Percentiles rank a stretch among this genome's conserved stretches.
Evolutionary conservation across 2,329 filamentous ascomycete species (phyloP).

Genomic region (Phaeosphaeria sp.): DNA sequence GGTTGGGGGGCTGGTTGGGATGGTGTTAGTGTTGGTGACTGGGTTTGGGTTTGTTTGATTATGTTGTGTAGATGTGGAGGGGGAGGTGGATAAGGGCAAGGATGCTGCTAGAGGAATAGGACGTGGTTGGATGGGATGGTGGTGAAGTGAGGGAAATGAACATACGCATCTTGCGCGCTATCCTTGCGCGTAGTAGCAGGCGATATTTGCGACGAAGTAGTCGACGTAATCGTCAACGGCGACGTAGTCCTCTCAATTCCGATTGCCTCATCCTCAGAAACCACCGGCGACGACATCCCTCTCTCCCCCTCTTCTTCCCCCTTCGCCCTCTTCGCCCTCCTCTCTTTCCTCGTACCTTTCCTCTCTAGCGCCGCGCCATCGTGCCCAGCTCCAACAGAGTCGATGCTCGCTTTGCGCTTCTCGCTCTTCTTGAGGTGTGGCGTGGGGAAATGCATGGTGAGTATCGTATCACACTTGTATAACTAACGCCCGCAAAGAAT

Average conservation of each 20-base stretch:
- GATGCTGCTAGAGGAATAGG: too few species aligned
- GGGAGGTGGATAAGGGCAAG: too few species aligned
- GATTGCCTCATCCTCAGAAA: not conserved
- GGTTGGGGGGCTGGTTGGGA: not conserved
- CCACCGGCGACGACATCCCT: not conserved
- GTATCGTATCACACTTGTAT: not conserved
- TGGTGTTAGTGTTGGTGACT: not conserved
- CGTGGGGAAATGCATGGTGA: conserved; percentile 1
- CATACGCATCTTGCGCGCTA: not conserved
- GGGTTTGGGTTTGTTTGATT: too few species aligned
- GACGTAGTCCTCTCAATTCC: not conserved
- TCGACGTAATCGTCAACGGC: not conserved
- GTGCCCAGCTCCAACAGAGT: not conserved
- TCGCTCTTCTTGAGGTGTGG: not conserved
- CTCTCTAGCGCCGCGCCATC: not conserved
- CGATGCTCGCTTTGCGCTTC: conserved; percentile 3
- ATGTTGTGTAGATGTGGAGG: not conserved
- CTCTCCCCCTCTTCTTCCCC: not conserved
- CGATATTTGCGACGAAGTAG: not conserved
- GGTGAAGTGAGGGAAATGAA: not conserved
- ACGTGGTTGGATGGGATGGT: not conserved
- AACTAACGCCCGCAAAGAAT: not conserved
- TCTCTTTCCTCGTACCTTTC: not conserved
- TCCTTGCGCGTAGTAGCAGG: not conserved
- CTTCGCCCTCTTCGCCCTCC: not conserved